These are phyloP conservation scores for Lactifluus pinguis DNA, from an alignment of 768 basidiomycete species.

Conservation along the genomic window DNA sequence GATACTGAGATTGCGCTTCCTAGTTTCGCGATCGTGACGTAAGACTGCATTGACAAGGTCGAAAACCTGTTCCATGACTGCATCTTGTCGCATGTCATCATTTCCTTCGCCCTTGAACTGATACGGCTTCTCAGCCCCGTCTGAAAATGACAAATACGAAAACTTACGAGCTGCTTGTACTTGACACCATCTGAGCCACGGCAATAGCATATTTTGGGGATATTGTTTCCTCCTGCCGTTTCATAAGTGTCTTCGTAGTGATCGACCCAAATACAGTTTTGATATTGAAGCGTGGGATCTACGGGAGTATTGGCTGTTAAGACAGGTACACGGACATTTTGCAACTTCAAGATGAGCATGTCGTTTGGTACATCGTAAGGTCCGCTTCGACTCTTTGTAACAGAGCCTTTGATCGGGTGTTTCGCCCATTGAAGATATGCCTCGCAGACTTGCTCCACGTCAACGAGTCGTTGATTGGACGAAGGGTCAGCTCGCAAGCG, in stretches of 20 bases:
- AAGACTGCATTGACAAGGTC: conserved; percentile 78
- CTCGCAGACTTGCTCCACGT: conserved; percentile 51
- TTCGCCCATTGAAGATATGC: conserved; percentile 72
- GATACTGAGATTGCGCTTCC: conserved; percentile 59
- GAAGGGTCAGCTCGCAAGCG: conserved; percentile 38
- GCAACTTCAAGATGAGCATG: conserved; percentile 39
- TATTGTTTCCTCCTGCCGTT: conserved; percentile 68
- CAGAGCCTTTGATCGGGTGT: conserved; percentile 36
- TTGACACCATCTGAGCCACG: conserved; percentile 51
- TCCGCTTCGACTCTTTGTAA: conserved; percentile 19
- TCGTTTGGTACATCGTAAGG: conserved; percentile 36
- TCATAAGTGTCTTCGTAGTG: conserved; percentile 50
- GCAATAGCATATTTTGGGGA: conserved; percentile 75
- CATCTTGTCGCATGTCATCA: conserved; percentile 94
- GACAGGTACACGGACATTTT: conserved; percentile 65
- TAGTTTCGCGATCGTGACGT: conserved; percentile 62
- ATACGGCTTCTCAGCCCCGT: not conserved
- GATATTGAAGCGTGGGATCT: conserved; percentile 62
- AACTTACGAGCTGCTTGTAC: conserved; percentile 74
- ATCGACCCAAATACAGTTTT: conserved; percentile 57
- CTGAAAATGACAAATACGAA: not conserved
- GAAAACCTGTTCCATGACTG: conserved; percentile 99
- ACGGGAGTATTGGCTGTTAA: conserved; percentile 64
- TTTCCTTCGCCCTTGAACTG: conserved; percentile 88
- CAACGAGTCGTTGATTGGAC: conserved; percentile 33